These are phyloP conservation scores for Phaseolus lunatus DNA, from an alignment of 306 rosid species.

Conservation along the genomic window DNA sequence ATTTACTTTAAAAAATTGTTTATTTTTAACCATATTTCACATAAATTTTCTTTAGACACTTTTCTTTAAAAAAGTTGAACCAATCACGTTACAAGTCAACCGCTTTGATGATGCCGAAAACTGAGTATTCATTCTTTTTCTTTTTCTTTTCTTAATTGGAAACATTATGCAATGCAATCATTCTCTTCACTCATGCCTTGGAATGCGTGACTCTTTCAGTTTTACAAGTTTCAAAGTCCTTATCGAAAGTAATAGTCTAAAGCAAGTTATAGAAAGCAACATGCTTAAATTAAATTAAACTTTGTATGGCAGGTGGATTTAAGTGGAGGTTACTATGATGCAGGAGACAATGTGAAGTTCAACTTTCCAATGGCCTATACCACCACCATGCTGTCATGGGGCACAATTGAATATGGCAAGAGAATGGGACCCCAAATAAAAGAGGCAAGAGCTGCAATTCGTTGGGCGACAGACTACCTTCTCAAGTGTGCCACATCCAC, in stretches of 20 bases:
- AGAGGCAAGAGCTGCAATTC: slow-evolving; percentile 67
- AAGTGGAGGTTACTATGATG: slow-evolving; percentile 90
- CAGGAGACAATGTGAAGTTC: slow-evolving; percentile 95
- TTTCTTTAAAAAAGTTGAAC: slow-evolving; percentile 1
- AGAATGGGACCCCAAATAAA: slow-evolving; percentile 69
- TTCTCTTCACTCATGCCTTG: neutral
- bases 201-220: slow-evolving; percentile 8
- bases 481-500: slow-evolving; percentile 77
- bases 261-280: neutral
- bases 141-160: neutral
- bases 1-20: neutral
- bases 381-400: slow-evolving; percentile 92
- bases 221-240: slow-evolving; percentile 16
- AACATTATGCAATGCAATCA: neutral
- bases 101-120: slow-evolving; percentile 2
- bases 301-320: slow-evolving; percentile 72
- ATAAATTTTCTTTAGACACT: neutral
- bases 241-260: slow-evolving; percentile 8
- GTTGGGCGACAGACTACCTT: slow-evolving; percentile 84
- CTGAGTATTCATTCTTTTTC: neutral
- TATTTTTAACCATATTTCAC: neutral
- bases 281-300: neutral
- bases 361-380: slow-evolving; percentile 95
- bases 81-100: slow-evolving; percentile 22
- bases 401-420: slow-evolving; percentile 74